Evolutionary conservation across 768 basidiomycete genomes (phyloP).

Genomic region (Hericium erinaceus): DNA sequence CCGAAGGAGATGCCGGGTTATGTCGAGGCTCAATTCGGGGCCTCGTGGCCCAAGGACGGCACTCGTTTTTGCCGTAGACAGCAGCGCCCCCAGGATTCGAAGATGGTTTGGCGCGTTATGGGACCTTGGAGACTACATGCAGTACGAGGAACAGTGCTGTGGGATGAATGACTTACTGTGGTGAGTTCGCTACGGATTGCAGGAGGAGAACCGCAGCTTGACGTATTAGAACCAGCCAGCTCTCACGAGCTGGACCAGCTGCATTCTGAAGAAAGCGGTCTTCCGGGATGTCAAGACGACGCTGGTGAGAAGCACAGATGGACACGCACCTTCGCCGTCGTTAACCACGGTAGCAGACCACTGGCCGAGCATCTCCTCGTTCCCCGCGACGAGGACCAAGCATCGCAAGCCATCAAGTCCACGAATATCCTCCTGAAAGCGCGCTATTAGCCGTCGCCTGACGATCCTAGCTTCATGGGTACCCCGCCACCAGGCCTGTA

Average conservation of each 20-base stretch:
- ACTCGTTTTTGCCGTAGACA: constrained; percentile 20
- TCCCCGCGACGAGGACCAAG: constrained; percentile 50
- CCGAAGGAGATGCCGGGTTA: constrained; percentile 37
- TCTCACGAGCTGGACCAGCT: constrained; percentile 28
- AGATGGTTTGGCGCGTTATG: constrained; percentile 35
- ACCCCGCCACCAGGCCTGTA: constrained; percentile 71
- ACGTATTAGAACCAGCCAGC: constrained; percentile 56
- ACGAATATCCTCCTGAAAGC: constrained; percentile 44
- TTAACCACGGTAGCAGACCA: constrained; percentile 35
- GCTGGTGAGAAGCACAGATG: constrained; percentile 8
- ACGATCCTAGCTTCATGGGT: constrained; percentile 30
- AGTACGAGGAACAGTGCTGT: no score
- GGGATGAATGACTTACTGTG: constrained; percentile 28
- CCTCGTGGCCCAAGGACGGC: constrained; percentile 22
- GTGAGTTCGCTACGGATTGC: constrained; percentile 35
- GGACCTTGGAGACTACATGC: no score
- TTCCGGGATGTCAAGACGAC: constrained; percentile 9
- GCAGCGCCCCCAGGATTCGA: constrained; percentile 37
- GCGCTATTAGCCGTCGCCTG: constrained; percentile 34
- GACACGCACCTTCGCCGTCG: constrained; percentile 20
- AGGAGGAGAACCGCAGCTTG: constrained; percentile 42
- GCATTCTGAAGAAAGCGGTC: constrained; percentile 33
- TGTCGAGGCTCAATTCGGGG: constrained; percentile 20
- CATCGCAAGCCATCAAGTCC: constrained; percentile 53
- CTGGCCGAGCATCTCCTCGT: constrained; percentile 34